Evolutionary conservation across 257 asterid genomes (phyloP), one percentile per base, ranked within the genome.

Genomic region (Solanum stenotomum): DNA sequence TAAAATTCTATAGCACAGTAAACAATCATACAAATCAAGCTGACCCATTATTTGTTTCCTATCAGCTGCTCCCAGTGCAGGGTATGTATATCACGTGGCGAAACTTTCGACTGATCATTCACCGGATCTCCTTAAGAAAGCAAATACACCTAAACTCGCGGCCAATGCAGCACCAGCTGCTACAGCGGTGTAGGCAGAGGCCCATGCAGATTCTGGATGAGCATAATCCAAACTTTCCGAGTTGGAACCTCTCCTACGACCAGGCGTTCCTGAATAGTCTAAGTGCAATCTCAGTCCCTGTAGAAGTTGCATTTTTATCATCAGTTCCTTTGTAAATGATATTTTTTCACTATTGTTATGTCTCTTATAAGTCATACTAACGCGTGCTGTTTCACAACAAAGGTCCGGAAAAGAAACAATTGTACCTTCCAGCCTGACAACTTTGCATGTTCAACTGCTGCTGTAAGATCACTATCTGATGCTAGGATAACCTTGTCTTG

Each of bases 401-500:
- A 89, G 15, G 52, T 6, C 68, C 10, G 18, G 65, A 18, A 37
- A 56, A 15, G 85, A 65, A 22, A 16, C 38, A 61, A 33, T 10
- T 16, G 52, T 93, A 97, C 99, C 99, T 96, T 97, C 99, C 99
- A 97, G 79, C 99, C 99, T 52, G 92, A 94, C 31, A 90, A 92
- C 94, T 91, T 93, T 79, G 99, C 99, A 85, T 97, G 99, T 90
- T 94, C 94, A 63, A 97, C 92, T 35, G 99, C 99, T 8, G 98
- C 98, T 87, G 89, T 91, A 85, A 97, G 99, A 92, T 97, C 99
- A 88, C 93, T 87, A 85, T 97, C 99, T 37, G 99, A 94, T 88
- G 98, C 98, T 86, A 97, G 96, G 63, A 97, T 89, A 44, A 96
- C 95, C 89, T 92, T 93, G 94, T 97, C 99, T 42, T 92, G 91